A percentile compares a stretch with the other conserved stretches of the same genome.
phyloP scores from a whole-genome alignment of 2,329 filamentous ascomycete genomes.

The Pseudopyrenochaeta lycopersici region DNA sequence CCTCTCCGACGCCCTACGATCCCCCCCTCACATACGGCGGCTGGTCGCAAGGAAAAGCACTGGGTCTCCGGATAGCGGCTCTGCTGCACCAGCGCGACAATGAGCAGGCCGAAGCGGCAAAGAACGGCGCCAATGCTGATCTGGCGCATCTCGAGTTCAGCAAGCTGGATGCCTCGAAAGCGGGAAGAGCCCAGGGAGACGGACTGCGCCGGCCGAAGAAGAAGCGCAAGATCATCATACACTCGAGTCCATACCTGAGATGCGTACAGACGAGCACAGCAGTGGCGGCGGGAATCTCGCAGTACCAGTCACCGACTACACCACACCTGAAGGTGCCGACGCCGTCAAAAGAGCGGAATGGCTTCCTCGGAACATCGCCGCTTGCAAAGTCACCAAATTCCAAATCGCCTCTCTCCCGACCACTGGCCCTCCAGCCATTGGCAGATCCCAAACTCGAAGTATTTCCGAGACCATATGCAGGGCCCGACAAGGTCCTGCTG shows the following conservation, averaged over 20 bases:
- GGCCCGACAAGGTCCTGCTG: constrained; percentile 57
- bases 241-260: constrained; percentile 91
- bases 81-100: constrained; percentile 66
- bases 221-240: constrained; percentile 81
- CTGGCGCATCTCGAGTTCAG: constrained; percentile 31
- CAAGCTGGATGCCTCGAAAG: constrained; percentile 25
- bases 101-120: constrained; percentile 51
- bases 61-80: constrained; percentile 84
- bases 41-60: constrained; percentile 84
- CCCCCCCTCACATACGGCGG: constrained; percentile 94
- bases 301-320: constrained; percentile 59
- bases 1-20: constrained; percentile 93
- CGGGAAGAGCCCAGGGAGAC: background rate
- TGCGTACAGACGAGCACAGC: constrained; percentile 93
- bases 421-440: constrained; percentile 41
- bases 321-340: constrained; percentile 30
- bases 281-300: constrained; percentile 83
- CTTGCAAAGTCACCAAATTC: constrained; percentile 22
- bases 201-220: constrained; percentile 51
- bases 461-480: constrained; percentile 41
- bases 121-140: constrained; percentile 24
- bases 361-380: constrained; percentile 17
- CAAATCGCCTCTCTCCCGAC: constrained; percentile 28
- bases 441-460: constrained; percentile 50
- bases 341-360: constrained; percentile 25